Percentiles rank a stretch among this genome's conserved stretches.
Conservation (phyloP, 768 basidiomycete genomes). For the Antrodiella citrinella region DNA sequence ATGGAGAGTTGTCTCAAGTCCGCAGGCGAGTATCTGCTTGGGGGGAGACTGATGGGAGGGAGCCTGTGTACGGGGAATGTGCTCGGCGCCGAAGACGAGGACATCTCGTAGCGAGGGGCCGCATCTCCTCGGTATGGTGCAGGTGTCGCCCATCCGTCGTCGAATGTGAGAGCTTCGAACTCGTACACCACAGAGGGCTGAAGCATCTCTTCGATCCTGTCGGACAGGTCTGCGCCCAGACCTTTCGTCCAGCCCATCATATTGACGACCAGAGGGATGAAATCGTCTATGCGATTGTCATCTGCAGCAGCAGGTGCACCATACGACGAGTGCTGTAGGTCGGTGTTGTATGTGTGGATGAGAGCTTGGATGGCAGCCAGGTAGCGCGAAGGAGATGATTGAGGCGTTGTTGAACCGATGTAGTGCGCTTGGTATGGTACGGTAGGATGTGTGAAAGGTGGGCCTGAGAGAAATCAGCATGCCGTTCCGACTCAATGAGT, state of each 20-base stretch:
- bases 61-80: not conserved
- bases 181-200: slow-evolving; percentile 56
- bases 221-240: slow-evolving; percentile 73
- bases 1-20: slow-evolving; percentile 66
- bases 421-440: slow-evolving; percentile 72
- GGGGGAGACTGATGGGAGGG: not conserved
- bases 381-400: slow-evolving; percentile 70
- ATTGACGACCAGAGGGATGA: slow-evolving; percentile 83
- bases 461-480: slow-evolving; percentile 40
- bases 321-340: slow-evolving; percentile 45
- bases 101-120: slow-evolving; percentile 3
- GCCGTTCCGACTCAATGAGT: not conserved
- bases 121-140: not conserved
- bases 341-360: slow-evolving; percentile 58
- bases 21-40: slow-evolving; percentile 36
- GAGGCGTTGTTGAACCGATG: slow-evolving; percentile 72
- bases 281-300: slow-evolving; percentile 39
- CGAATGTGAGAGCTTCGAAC: slow-evolving; percentile 21
- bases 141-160: slow-evolving; percentile 6
- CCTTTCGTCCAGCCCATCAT: slow-evolving; percentile 98
- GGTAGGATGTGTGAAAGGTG: slow-evolving; percentile 78
- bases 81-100: slow-evolving; percentile 28
- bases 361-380: slow-evolving; percentile 59
- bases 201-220: slow-evolving; percentile 58
- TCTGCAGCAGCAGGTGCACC: slow-evolving; percentile 19